Evolutionary conservation across 2,329 filamentous ascomycete species (phyloP), one percentile per base, ranked within the genome.

Genomic region (Colletotrichum lupini): DNA sequence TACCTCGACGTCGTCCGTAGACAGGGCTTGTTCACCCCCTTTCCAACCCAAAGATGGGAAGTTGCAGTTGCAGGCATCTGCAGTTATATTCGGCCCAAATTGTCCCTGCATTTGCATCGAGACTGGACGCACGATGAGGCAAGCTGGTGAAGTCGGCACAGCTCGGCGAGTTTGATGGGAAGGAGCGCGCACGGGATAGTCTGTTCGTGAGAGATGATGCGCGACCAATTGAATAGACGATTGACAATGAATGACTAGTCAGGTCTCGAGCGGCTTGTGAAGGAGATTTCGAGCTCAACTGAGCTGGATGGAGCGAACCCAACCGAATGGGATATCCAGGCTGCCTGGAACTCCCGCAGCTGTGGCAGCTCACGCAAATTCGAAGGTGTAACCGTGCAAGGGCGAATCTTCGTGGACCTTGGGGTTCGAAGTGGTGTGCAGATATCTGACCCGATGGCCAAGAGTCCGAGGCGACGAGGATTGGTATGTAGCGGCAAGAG

Each of bases 171-270:
- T 30, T 9, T 22, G 24, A 52, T 14, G 46, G 16, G 12, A 62
- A n/a, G 42, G 37, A 32, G 57, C 37, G 62, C 63, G 52, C 65
- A 68, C 57, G 65, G 65, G 52, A 24, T 16, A 68, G 69, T 22
- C 69, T 32, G 69, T 68, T 66, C 65, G 42, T 55, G 26, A 42
- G 35, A 46, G 60, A 64, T 49, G 67, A 73, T 42, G 66, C 49
- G 49, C 35, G 57, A 26, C 65, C 57, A 71, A 61, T 52, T 35
- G 49, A 66, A 37, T 8, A 58, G 67, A 56, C 56, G 56, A 61
- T 46, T 35, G 49, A 32, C 42, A 9, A 49, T 30, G 14, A 57
- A 52, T 55, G 57, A 57, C 28, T 24, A 26, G 30, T 19, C 28
- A 62, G 19, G 59, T 60, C 59, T 63, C 26, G 46, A 63, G 22